Base-by-base conservation (phyloP, 208 protist genomes). In the Trypanosoma mega region DNA sequence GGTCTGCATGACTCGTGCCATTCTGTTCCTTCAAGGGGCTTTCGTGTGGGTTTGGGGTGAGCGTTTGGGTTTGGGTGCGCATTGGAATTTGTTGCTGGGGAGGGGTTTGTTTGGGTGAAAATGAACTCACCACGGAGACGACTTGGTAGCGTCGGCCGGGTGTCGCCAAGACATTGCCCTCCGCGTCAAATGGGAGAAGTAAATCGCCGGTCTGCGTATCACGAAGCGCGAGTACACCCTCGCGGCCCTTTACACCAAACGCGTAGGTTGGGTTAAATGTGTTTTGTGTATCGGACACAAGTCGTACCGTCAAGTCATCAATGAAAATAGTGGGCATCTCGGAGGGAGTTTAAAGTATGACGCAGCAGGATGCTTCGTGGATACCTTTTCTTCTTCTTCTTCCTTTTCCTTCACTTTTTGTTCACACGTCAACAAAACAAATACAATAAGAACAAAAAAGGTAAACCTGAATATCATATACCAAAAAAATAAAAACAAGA, bases 201-300 rank as follows among this genome's bases (percentile, higher is more conserved):
- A 93, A 33, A 21, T 83, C 55, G 8, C 74, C 71, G 1, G 59
- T 69, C 27, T 69, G 45, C 6, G 68, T 51, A 26, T 93, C 82
- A 0, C 71, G 70, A 7, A 93, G 69, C 1, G 68, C 82, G 49
- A 90, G 41, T 6, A 55, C 58, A 9, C 68, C 74, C 12, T 47
- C 56, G 23, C 29, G 7, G 20, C 39, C 18, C 7, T 8, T 47
- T 11, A 62, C 58, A n/a, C 78, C 73, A 61, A 93, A 93, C 5
- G 82, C 79, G 60, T 74, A 81, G 27, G 46, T 63, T 0, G 82
- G 86, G 69, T 90, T 93, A 68, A 93, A 90, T 29, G 65, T 61
- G 46, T 87, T 93, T 48, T 71, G 66, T 12, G 56, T 29, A 14
- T 87, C 74, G 0, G 82, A 93, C 7, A 70, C 68, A 6, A 93